Evolutionary conservation across 768 basidiomycete genomes (phyloP).

Genomic region (Lactifluus subvellereus): DNA sequence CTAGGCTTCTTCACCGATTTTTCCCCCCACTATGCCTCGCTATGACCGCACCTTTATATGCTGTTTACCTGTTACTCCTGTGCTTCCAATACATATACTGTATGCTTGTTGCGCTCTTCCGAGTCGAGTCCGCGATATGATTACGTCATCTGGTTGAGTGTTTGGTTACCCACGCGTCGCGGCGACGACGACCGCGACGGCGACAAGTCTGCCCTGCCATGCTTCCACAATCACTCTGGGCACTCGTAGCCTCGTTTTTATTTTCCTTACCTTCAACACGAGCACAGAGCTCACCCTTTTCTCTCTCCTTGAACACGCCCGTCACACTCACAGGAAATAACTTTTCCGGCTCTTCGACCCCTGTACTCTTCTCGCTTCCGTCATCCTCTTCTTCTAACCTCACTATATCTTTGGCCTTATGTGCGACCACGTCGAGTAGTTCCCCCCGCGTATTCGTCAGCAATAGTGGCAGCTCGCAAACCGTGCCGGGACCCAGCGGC

Average conservation of each 20-base stretch:
- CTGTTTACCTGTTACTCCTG: not conserved
- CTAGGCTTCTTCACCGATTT: not conserved
- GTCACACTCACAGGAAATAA: constrained; percentile 9
- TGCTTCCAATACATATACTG: not conserved
- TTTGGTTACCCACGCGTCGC: not conserved
- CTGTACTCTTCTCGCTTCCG: constrained; percentile 30
- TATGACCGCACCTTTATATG: not conserved
- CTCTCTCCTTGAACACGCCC: constrained; percentile 1
- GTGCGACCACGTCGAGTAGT: constrained; percentile 24
- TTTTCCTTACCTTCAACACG: not conserved
- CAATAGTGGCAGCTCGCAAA: constrained; percentile 37
- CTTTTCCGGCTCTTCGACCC: constrained; percentile 13
- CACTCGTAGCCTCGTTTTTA: not conserved
- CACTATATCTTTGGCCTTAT: constrained; percentile 34
- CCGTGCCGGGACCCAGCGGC: constrained; percentile 36
- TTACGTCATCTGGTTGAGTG: constrained; percentile 6
- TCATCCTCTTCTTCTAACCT: constrained; percentile 24
- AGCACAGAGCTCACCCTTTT: not conserved
- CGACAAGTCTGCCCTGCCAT: not conserved
- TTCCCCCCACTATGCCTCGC: not conserved
- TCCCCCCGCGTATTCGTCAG: constrained; percentile 55
- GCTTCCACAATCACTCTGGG: not conserved
- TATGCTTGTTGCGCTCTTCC: too few relatives aligned
- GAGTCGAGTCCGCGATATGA: not conserved
- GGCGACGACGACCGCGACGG: not conserved